phyloP scores from a whole-genome alignment of 225 moss, liverwort and hornwort genomes.

The Neckera pumila region DNA sequence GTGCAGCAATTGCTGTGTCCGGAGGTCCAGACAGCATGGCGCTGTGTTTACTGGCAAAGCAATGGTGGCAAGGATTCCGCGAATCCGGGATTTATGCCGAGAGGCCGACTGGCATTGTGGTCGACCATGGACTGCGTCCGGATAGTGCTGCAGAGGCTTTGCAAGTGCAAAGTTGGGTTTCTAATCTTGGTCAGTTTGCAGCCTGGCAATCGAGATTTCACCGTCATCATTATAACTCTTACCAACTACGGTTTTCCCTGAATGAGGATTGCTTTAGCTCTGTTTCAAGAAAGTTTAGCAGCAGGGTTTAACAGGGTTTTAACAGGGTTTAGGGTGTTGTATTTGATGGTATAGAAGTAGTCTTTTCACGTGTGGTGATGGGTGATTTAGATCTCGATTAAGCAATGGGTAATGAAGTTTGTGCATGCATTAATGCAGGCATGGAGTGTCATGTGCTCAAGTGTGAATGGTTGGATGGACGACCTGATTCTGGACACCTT shows the following conservation, averaged over 20 bases:
- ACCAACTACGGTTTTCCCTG: neutral
- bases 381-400: neutral
- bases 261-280: neutral
- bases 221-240: neutral
- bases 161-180: conserved; percentile 64
- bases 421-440: conserved; percentile 32
- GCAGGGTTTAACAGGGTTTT: neutral
- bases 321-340: neutral
- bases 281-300: neutral
- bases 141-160: conserved; percentile 66
- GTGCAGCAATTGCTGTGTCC: conserved; percentile 88
- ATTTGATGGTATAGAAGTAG: neutral
- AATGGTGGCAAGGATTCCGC: conserved; percentile 43
- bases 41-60: conserved; percentile 59
- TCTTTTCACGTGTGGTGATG: neutral
- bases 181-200: conserved; percentile 51
- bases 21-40: conserved; percentile 99
- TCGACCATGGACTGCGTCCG: conserved; percentile 81
- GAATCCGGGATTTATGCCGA: conserved; percentile 17
- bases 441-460: conserved; percentile 57
- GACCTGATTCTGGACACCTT: conserved; percentile 61
- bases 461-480: conserved; percentile 67
- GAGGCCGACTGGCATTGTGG: conserved; percentile 45
- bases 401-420: neutral
- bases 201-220: neutral